Base-by-base conservation (phyloP, 352 stramenopile species). In the Phytophthora multivora region DNA sequence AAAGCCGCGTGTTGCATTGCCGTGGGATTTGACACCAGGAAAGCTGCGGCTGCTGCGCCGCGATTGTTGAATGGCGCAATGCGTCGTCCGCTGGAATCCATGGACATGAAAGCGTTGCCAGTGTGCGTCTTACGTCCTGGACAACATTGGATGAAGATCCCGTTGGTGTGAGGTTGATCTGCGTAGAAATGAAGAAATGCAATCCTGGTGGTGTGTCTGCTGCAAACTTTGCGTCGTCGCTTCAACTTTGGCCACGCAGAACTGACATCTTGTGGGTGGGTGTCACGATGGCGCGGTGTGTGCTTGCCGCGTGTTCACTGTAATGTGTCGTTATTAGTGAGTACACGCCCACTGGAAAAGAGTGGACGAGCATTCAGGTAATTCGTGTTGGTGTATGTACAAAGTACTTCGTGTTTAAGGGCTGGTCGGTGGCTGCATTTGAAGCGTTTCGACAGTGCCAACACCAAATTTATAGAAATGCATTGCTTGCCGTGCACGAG, bases 31-130 rank as follows among this genome's bases (percentile, higher is more conserved):
- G 63, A 67, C 30, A 28, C 7, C 12, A 12, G 12, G n/a, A 56
- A 38, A 18, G 25, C 28, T 38, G 47, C 47, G 49, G 38, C 50
- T 63, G 33, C 57, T 13, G 35, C 38, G 8, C 8, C 43, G 52
- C 60, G 45, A 75, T 75, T 75, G 66, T 75, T 75, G 66, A 73
- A 71, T 71, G 63, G 63, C 21, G 26, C 50, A n/a, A 18, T 39
- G 46, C 46, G 16, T 21, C 45, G 11, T n/a, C 9, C 18, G 16
- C n/a, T 47, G 36, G 43, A 25, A 33, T 33, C 28, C 28, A 1
- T 11, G 28, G 9, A 33, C 28, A 12, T 33, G 28, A 13, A 25
- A n/a, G 11, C 10, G 35, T 28, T 35, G 31, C 13, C 54, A 55
- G 6, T 62, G 12, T 41, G 33, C 43, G 4, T 55, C 19, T 48